Percentiles rank a stretch among this genome's conserved stretches.
Conservation (phyloP, 1,284 basidiomycete species). For the Fereydounia khargensis region DNA sequence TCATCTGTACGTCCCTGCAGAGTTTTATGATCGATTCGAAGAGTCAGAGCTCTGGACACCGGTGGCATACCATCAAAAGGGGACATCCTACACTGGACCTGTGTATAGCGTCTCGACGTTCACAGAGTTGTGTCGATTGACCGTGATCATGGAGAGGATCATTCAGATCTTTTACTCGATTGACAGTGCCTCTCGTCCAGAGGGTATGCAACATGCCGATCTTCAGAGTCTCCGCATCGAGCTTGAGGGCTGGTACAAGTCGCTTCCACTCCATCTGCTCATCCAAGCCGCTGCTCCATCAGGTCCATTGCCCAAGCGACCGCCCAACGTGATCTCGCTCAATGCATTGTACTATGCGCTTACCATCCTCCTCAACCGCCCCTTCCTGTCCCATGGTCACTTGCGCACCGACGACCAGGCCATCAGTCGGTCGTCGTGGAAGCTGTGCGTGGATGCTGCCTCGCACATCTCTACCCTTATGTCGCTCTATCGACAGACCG, state of each 20-base stretch:
- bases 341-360: slow-evolving; percentile 50
- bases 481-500: slow-evolving; percentile 38
- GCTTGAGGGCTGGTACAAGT: slow-evolving; percentile 12
- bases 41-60: slow-evolving; percentile 54
- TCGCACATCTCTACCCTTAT: slow-evolving; percentile 40
- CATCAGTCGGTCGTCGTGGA: slow-evolving; percentile 34
- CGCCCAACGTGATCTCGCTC: slow-evolving; percentile 49
- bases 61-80: slow-evolving; percentile 30
- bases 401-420: slow-evolving; percentile 14
- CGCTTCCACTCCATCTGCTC: slow-evolving; percentile 13
- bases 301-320: slow-evolving; percentile 22
- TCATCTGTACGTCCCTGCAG: slow-evolving; percentile 42
- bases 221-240: slow-evolving; percentile 36
- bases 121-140: slow-evolving; percentile 39
- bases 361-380: slow-evolving; percentile 50
- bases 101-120: slow-evolving; percentile 51
- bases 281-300: slow-evolving; percentile 29
- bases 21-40: slow-evolving; percentile 48
- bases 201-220: slow-evolving; percentile 27
- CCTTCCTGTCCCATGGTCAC: slow-evolving; percentile 45
- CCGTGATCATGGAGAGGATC: slow-evolving; percentile 45
- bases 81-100: slow-evolving; percentile 32
- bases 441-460: slow-evolving; percentile 44
- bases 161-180: slow-evolving; percentile 5
- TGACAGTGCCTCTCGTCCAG: slow-evolving; percentile 4